These are phyloP conservation scores for Colletotrichum chlorophyti DNA, from an alignment of 2,329 filamentous ascomycete species.

Conservation along the genomic window DNA sequence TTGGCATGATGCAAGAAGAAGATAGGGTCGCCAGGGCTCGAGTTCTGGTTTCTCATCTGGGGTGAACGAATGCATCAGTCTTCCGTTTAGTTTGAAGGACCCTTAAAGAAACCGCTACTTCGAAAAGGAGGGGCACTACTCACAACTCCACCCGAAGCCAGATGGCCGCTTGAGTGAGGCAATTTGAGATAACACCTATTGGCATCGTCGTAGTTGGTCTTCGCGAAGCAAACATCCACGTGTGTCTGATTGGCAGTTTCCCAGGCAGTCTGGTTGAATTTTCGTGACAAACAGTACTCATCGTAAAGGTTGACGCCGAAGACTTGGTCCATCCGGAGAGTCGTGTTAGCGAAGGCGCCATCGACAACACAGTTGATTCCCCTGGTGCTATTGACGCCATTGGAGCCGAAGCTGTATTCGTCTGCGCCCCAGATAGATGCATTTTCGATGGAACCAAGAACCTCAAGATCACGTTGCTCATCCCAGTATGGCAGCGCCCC, in stretches of 20 bases:
- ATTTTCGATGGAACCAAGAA: conserved; percentile 38
- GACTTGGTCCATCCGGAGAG: conserved; percentile 18
- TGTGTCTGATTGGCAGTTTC: conserved; percentile 5
- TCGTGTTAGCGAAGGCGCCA: conserved; percentile 33
- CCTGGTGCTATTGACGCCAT: conserved; percentile 28
- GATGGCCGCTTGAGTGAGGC: conserved; percentile 10
- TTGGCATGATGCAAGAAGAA: conserved; percentile 22
- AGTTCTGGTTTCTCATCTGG: conserved; percentile 20
- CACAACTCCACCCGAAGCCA: conserved; percentile 9
- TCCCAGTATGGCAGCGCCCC: conserved; percentile 37
- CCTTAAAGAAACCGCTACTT: no score
- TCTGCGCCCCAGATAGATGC: conserved; percentile 13
- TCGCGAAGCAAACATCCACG: conserved; percentile 8
- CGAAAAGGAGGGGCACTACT: not conserved
- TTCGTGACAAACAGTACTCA: conserved; percentile 13
- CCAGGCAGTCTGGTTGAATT: conserved; percentile 12
- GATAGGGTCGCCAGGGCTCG: conserved; percentile 16
- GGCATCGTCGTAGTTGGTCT: conserved; percentile 1
- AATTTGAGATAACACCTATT: conserved; percentile 18
- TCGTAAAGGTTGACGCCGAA: conserved; percentile 18
- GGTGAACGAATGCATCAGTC: no score
- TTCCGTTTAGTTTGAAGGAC: no score
- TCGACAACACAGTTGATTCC: conserved; percentile 30
- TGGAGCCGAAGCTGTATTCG: conserved; percentile 39
- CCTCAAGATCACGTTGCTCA: conserved; percentile 21